Evolutionary conservation across 345 rosid genomes (phyloP).

Genomic region (Moringa oleifera): DNA sequence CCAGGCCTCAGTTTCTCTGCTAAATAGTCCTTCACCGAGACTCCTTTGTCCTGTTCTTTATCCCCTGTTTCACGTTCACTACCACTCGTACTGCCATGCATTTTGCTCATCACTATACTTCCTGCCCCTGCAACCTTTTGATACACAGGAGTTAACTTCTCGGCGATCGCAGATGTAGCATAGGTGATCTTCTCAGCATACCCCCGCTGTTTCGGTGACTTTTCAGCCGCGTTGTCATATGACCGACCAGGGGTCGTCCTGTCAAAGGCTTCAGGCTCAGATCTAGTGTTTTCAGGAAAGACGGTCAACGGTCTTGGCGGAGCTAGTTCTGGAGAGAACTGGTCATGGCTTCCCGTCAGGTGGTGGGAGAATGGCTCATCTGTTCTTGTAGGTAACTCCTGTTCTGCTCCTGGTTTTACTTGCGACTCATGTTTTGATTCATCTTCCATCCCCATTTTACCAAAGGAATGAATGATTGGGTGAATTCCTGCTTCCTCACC

Average conservation of each 20-base stretch:
- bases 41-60: conserved; percentile 38
- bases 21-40: conserved; percentile 42
- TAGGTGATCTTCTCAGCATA: conserved; percentile 36
- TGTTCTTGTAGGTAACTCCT: conserved; percentile 2
- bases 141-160: conserved; percentile 42
- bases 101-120: conserved; percentile 25
- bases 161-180: conserved; percentile 39
- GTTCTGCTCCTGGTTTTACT: neutral
- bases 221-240: too few species aligned
- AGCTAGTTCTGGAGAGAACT: conserved; percentile 45
- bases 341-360: conserved; percentile 53
- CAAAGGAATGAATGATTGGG: conserved; percentile 29
- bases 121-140: conserved; percentile 45
- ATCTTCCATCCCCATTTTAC: conserved; percentile 28
- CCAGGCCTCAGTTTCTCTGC: conserved; percentile 67
- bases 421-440: conserved; percentile 5
- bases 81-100: conserved; percentile 10
- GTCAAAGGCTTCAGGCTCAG: conserved; percentile 6
- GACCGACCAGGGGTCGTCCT: conserved; percentile 21
- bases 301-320: neutral
- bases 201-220: conserved; percentile 23
- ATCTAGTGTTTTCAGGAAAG: conserved; percentile 6
- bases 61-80: neutral
- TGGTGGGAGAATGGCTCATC: neutral
- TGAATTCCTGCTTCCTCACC: conserved; percentile 30